A percentile compares a stretch with the other conserved stretches of the same genome.
Conservation (phyloP, 257 asterid species). For the Euphrasia confusa region DNA sequence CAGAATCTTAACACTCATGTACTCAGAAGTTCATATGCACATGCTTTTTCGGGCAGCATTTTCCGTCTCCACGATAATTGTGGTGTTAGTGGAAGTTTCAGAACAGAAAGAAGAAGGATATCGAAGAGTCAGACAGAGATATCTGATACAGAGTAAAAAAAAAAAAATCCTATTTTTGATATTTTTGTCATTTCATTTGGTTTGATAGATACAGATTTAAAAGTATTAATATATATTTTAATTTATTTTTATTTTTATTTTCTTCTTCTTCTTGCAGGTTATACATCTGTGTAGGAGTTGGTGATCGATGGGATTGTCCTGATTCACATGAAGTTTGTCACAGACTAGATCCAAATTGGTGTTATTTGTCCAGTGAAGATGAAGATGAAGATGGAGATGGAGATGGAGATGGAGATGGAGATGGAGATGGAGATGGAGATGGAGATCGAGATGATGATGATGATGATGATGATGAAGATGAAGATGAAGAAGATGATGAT, state of each 20-base stretch:
- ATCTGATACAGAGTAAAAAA: background rate
- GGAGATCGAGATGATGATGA: no score
- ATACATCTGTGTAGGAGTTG: background rate
- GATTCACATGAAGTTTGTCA: background rate
- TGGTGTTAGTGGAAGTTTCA: background rate
- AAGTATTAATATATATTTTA: no score
- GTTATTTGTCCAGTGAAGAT: background rate
- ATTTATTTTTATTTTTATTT: no score
- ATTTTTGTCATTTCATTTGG: no score
- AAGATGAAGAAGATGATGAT: no score
- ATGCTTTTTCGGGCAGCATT: conserved; percentile 9
- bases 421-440: no score
- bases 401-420: no score
- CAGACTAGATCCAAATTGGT: background rate
- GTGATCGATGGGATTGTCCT: no score
- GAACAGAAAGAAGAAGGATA: background rate
- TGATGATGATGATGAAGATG: no score
- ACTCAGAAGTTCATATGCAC: background rate
- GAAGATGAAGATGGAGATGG: background rate
- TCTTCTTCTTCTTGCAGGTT: background rate
- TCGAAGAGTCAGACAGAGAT: background rate
- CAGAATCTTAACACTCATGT: background rate
- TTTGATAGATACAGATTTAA: no score
- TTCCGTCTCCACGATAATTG: conserved; percentile 6
- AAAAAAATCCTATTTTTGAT: background rate